A percentile compares a stretch with the other conserved stretches of the same genome.
These are phyloP conservation scores for Exophiala alcalophila DNA, from an alignment of 2,329 filamentous ascomycete species.

Conservation along the genomic window DNA sequence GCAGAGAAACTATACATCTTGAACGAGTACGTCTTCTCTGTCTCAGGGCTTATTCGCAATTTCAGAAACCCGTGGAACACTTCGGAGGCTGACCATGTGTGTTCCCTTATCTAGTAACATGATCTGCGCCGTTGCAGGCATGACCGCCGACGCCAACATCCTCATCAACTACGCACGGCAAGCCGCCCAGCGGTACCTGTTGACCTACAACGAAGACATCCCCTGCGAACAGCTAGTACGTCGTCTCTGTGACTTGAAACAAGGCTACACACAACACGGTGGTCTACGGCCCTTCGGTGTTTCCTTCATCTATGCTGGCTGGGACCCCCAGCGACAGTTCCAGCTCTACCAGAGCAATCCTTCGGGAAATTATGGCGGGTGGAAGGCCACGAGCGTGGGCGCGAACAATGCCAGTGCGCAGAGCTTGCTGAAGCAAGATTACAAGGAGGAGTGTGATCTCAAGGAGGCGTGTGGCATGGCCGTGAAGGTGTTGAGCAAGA, in stretches of 20 bases:
- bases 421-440: constrained; percentile 97
- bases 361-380: constrained; percentile 96
- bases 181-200: constrained; percentile 93
- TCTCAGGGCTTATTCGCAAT: neutral
- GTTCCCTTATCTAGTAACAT: constrained; percentile 71
- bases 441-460: constrained; percentile 95
- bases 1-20: constrained; percentile 99
- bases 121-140: constrained; percentile 98
- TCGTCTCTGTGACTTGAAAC: constrained; percentile 94
- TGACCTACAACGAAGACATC: constrained; percentile 99
- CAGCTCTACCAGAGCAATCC: constrained; percentile 99
- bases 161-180: constrained; percentile 99
- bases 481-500: constrained; percentile 99
- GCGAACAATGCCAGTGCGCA: constrained; percentile 98
- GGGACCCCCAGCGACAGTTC: constrained; percentile 93
- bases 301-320: constrained; percentile 98
- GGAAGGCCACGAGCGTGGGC: constrained; percentile 97
- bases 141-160: constrained; percentile 99
- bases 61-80: neutral
- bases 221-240: constrained; percentile 98
- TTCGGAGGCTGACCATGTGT: neutral
- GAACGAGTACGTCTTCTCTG: constrained; percentile 72
- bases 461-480: constrained; percentile 96
- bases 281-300: constrained; percentile 97
- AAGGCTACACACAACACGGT: constrained; percentile 98